Evolutionary conservation across 1,284 basidiomycete genomes (phyloP).

Genomic region (Trichosporon faecale): DNA sequence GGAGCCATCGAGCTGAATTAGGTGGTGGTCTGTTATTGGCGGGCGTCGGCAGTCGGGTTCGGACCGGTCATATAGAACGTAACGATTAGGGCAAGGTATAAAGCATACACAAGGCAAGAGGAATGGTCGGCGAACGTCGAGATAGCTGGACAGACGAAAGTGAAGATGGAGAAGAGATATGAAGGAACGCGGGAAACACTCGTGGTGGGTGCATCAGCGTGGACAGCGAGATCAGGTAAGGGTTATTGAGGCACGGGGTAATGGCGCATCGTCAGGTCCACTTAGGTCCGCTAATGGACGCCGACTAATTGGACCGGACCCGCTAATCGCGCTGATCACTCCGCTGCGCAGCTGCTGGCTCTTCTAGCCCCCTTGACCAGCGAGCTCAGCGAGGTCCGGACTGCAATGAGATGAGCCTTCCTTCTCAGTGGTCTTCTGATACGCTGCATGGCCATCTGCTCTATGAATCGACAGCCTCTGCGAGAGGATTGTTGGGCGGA

Average conservation of each 20-base stretch:
- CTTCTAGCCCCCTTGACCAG: too few relatives aligned
- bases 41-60: not conserved
- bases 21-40: constrained; percentile 1
- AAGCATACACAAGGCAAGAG: not conserved
- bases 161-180: not conserved
- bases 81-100: not conserved
- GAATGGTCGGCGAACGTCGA: not conserved
- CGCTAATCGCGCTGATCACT: too few relatives aligned
- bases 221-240: constrained; percentile 1
- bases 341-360: too few relatives aligned
- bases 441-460: not conserved
- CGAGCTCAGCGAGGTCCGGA: too few relatives aligned
- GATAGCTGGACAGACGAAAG: not conserved
- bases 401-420: too few relatives aligned
- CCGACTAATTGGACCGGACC: not conserved
- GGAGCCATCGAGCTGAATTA: constrained; percentile 42
- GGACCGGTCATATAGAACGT: not conserved
- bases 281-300: not conserved
- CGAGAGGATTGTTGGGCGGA: not conserved
- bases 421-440: not conserved
- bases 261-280: not conserved
- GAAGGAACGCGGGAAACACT: not conserved
- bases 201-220: not conserved
- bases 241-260: not conserved
- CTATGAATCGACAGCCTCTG: not conserved